Evolutionary conservation across 352 stramenopile genomes (phyloP).

Genomic region (Phytophthora meadii): DNA sequence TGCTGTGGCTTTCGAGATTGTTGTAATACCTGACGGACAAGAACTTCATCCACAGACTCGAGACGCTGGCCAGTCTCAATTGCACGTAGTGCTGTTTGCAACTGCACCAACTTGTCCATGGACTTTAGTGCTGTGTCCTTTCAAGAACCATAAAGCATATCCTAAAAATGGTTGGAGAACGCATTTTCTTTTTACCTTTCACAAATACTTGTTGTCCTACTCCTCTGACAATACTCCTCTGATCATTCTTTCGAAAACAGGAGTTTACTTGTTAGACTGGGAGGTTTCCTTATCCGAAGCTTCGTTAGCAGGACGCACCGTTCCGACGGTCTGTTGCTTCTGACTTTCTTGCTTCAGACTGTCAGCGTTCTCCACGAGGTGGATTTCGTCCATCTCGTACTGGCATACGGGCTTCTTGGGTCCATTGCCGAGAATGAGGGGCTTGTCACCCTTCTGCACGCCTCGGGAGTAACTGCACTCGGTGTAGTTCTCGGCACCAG

Average conservation of each 20-base stretch:
- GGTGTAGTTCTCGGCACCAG: conserved; percentile 19
- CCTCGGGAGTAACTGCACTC: conserved; percentile 18
- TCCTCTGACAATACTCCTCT: no score
- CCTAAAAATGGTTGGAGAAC: conserved; percentile 6
- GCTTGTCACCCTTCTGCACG: conserved; percentile 24
- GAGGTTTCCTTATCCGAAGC: neutral
- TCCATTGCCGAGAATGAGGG: conserved; percentile 38
- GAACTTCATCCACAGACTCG: conserved; percentile 54
- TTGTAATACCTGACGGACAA: conserved; percentile 58
- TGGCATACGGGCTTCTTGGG: conserved; percentile 37
- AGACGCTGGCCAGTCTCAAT: conserved; percentile 65
- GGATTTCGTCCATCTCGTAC: conserved; percentile 33
- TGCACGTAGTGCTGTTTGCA: conserved; percentile 56
- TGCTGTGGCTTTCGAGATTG: conserved; percentile 21
- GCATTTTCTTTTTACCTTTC: conserved; percentile 1
- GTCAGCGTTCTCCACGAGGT: conserved; percentile 12
- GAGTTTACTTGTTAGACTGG: conserved; percentile 1
- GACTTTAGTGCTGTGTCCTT: conserved; percentile 6
- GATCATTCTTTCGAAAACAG: no score
- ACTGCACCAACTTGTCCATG: conserved; percentile 44
- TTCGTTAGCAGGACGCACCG: conserved; percentile 12
- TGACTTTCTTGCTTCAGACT: conserved; percentile 8
- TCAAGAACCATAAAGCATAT: conserved; percentile 7
- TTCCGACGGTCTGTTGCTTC: conserved; percentile 15
- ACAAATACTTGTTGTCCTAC: neutral